Conservation (phyloP, 768 basidiomycete genomes). For the Tephrocybe sp. region DNA sequence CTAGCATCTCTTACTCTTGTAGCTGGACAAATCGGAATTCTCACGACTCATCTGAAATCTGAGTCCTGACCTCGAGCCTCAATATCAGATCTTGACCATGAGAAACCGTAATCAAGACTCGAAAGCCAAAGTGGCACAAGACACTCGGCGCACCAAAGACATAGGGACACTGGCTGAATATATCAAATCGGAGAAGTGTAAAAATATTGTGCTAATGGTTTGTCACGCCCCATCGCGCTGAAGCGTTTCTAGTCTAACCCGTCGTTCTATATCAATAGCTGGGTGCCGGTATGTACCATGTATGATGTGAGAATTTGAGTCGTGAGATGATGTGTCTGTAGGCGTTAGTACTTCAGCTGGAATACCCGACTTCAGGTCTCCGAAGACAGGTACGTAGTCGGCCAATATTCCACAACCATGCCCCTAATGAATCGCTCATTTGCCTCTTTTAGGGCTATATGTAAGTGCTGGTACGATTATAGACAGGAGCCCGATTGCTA, state of each 20-base stretch:
- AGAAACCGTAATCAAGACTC: conserved; percentile 1
- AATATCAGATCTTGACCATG: not conserved
- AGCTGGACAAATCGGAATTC: no score
- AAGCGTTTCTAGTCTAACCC: not conserved
- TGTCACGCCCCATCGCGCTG: conserved; percentile 21
- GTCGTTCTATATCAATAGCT: conserved; percentile 36
- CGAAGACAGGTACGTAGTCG: conserved; percentile 63
- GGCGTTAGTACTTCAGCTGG: conserved; percentile 80
- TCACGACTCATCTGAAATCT: no score
- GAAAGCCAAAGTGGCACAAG: not conserved
- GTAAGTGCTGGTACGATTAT: conserved; percentile 29
- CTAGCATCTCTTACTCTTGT: no score
- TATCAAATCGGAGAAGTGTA: conserved; percentile 66
- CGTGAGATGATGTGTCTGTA: conserved; percentile 16
- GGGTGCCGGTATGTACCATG: conserved; percentile 55
- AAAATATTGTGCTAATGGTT: conserved; percentile 74
- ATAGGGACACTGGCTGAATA: conserved; percentile 55
- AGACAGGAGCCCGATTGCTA: not conserved
- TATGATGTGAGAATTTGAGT: not conserved
- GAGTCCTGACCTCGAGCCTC: no score
- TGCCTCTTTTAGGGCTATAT: conserved; percentile 43
- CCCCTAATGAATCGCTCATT: not conserved
- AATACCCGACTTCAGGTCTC: conserved; percentile 88
- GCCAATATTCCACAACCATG: not conserved
- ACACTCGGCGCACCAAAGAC: conserved; percentile 23